Evolutionary conservation across 495 filamentous ascomycete species (phyloP).

Genomic region (Platismatia glauca): DNA sequence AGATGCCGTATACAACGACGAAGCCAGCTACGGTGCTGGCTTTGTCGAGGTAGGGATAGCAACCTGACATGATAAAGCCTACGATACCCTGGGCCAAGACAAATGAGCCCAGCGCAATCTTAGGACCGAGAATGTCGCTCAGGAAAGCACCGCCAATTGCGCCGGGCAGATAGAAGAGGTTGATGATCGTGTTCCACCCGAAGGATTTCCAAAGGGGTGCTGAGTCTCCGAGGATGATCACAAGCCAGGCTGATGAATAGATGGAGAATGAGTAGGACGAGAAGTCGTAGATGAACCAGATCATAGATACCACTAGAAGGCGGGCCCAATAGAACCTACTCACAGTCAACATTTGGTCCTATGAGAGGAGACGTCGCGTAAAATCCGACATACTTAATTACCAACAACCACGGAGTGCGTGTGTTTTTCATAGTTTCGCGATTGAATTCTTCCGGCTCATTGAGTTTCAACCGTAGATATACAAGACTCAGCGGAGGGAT

Average conservation of each 20-base stretch:
- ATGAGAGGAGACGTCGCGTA: too few relatives aligned
- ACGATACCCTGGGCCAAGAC: constrained; percentile 63
- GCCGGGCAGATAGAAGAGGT: constrained; percentile 80
- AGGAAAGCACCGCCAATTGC: constrained; percentile 64
- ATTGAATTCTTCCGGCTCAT: constrained; percentile 78
- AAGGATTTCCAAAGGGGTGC: constrained; percentile 64
- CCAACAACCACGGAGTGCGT: constrained; percentile 41
- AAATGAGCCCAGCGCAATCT: constrained; percentile 56
- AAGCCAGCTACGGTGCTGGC: constrained; percentile 62
- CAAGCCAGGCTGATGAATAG: constrained; percentile 63
- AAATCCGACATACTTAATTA: constrained; percentile 36
- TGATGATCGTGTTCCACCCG: constrained; percentile 78
- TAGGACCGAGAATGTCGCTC: constrained; percentile 69
- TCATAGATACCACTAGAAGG: constrained; percentile 60
- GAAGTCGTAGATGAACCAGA: constrained; percentile 95
- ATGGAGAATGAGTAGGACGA: constrained; percentile 71
- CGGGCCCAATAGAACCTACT: constrained; percentile 46
- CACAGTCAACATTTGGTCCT: constrained; percentile 2
- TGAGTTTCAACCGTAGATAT: constrained; percentile 62
- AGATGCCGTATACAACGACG: constrained; percentile 68
- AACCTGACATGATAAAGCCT: constrained; percentile 79
- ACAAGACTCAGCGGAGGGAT: constrained; percentile 70
- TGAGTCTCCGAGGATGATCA: constrained; percentile 48
- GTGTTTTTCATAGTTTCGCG: constrained; percentile 43
- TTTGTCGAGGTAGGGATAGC: constrained; percentile 55